These are phyloP conservation scores for Shiraia bambusicola DNA, from an alignment of 2,329 filamentous ascomycete genomes.

Conservation along the genomic window DNA sequence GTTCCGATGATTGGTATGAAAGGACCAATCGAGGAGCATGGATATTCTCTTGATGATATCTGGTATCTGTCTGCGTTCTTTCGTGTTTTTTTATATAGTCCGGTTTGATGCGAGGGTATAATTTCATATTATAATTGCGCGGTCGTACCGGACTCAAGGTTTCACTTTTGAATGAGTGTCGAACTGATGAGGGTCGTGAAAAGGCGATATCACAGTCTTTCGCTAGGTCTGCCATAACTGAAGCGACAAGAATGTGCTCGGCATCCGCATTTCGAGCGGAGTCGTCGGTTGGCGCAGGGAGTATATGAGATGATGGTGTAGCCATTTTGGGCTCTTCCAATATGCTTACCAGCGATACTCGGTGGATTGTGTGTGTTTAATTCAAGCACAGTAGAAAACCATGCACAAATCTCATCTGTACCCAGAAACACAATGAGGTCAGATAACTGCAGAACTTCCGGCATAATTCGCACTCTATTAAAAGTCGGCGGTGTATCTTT, in stretches of 20 bases:
- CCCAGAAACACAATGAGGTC: not conserved
- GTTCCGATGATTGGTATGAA: constrained; percentile 10
- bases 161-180: constrained; percentile 8
- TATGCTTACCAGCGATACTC: not conserved
- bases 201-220: constrained; percentile 17
- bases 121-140: constrained; percentile 4
- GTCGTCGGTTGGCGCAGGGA: not conserved
- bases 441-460: not conserved
- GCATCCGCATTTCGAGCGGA: not conserved
- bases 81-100: constrained; percentile 6
- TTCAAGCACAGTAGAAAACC: no score
- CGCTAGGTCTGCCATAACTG: constrained; percentile 21
- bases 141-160: constrained; percentile 10
- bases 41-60: constrained; percentile 3
- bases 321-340: constrained; percentile 2
- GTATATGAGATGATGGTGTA: not conserved
- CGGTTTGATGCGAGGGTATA: constrained; percentile 10
- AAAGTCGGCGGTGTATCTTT: constrained; percentile 5
- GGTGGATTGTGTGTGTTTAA: not conserved
- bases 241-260: constrained; percentile 14
- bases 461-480: constrained; percentile 1
- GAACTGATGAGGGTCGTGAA: constrained; percentile 11
- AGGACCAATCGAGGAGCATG: constrained; percentile 12
- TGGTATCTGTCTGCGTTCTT: not conserved
- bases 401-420: no score